These are phyloP conservation scores for Ustilago shanxiensis DNA, from an alignment of 1,284 basidiomycete species.

Conservation along the genomic window DNA sequence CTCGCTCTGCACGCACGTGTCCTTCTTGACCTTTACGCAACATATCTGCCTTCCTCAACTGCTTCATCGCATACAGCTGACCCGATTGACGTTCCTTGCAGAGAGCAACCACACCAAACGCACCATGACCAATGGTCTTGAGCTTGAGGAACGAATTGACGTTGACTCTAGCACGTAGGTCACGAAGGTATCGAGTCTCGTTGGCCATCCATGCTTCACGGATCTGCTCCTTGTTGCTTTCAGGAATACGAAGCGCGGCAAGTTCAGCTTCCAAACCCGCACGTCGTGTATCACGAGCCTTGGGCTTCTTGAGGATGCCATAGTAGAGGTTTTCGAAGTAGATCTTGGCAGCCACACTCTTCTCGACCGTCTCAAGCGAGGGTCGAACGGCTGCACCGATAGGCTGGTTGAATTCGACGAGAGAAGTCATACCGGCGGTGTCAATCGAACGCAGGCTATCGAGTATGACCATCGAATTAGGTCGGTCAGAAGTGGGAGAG, in stretches of 20 bases:
- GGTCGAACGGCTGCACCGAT: slow-evolving; percentile 51
- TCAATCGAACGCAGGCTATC: slow-evolving; percentile 49
- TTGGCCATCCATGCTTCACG: slow-evolving; percentile 84
- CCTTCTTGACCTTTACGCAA: slow-evolving; percentile 97
- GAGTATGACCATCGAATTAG: slow-evolving; percentile 60
- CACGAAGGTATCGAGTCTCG: slow-evolving; percentile 89
- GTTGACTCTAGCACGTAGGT: slow-evolving; percentile 83
- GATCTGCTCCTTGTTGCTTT: slow-evolving; percentile 79
- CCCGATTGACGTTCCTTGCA: slow-evolving; percentile 85
- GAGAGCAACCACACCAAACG: slow-evolving; percentile 94
- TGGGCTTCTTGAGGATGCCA: slow-evolving; percentile 76
- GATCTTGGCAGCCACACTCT: slow-evolving; percentile 89
- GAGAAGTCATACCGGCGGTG: slow-evolving; percentile 39
- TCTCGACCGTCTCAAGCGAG: slow-evolving; percentile 89
- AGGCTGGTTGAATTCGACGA: slow-evolving; percentile 35
- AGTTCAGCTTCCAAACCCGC: slow-evolving; percentile 89
- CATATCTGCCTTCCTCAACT: slow-evolving; percentile 95
- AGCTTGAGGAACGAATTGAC: slow-evolving; percentile 87
- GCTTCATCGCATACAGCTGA: slow-evolving; percentile 94
- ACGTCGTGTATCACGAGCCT: slow-evolving; percentile 85
- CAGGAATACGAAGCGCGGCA: slow-evolving; percentile 78
- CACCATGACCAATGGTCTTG: slow-evolving; percentile 97
- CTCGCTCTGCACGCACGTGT: slow-evolving; percentile 89
- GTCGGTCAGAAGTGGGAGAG: slow-evolving; percentile 31
- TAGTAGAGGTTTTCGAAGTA: slow-evolving; percentile 96